Conservation (phyloP, 2,329 filamentous ascomycete genomes). For the Aquanectria penicillioides region DNA sequence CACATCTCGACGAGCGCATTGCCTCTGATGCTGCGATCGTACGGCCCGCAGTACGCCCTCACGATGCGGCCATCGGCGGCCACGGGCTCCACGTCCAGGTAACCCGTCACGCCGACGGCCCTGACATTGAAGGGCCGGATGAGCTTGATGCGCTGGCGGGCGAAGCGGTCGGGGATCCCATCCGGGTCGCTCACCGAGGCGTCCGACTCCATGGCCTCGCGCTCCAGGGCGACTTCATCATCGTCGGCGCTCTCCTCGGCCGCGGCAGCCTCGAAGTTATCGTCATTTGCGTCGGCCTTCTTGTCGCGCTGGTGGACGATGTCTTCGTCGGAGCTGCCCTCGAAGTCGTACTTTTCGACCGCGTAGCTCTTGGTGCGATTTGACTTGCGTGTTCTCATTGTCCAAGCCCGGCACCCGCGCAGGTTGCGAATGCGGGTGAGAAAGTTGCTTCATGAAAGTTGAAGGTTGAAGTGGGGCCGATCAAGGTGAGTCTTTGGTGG, state of each 20-base stretch:
- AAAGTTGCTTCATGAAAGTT: neutral
- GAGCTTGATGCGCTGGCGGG: conserved; percentile 39
- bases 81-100: conserved; percentile 47
- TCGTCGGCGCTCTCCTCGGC: conserved; percentile 48
- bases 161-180: conserved; percentile 43
- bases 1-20: conserved; percentile 50
- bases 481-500: neutral
- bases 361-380: conserved; percentile 49
- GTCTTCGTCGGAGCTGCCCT: conserved; percentile 46
- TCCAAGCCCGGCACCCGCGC: neutral
- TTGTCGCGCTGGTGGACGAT: conserved; percentile 28
- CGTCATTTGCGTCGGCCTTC: conserved; percentile 38
- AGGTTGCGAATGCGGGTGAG: conserved; percentile 1
- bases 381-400: conserved; percentile 51
- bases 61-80: conserved; percentile 45
- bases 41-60: conserved; percentile 49
- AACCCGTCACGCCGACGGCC: conserved; percentile 35
- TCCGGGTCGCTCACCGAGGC: conserved; percentile 36
- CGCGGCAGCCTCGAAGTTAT: conserved; percentile 44
- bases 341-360: conserved; percentile 48
- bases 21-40: conserved; percentile 46
- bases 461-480: neutral
- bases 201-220: conserved; percentile 44
- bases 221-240: conserved; percentile 43
- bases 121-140: conserved; percentile 37